Conservation (phyloP, 2,329 filamentous ascomycete genomes). For the Monilinia fructigena region DNA sequence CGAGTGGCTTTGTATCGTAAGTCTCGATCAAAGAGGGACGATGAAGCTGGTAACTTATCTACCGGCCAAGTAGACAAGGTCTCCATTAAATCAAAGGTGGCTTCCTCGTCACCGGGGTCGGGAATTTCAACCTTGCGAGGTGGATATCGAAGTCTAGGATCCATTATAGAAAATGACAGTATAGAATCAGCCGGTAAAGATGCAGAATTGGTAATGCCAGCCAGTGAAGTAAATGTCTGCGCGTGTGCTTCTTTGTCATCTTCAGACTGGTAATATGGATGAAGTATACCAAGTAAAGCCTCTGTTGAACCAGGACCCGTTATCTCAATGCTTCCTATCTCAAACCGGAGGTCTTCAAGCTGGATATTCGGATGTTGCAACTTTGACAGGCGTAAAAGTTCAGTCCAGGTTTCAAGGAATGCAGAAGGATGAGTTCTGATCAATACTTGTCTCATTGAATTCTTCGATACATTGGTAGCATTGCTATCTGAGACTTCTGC, state of each 20-base stretch:
- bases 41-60: conserved; percentile 50
- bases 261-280: conserved; percentile 46
- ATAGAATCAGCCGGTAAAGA: conserved; percentile 68
- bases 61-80: conserved; percentile 66
- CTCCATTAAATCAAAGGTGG: conserved; percentile 51
- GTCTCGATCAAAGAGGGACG: conserved; percentile 67
- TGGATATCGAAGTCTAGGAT: conserved; percentile 79
- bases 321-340: conserved; percentile 70
- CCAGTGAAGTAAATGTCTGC: conserved; percentile 51
- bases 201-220: conserved; percentile 64
- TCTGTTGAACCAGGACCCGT: conserved; percentile 77
- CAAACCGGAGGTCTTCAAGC: conserved; percentile 66
- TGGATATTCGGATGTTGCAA: conserved; percentile 59
- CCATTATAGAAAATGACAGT: conserved; percentile 69
- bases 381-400: conserved; percentile 57
- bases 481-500: conserved; percentile 28
- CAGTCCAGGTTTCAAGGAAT: conserved; percentile 65
- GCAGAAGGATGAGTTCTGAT: conserved; percentile 81
- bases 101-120: conserved; percentile 41
- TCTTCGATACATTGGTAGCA: conserved; percentile 42
- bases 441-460: conserved; percentile 51
- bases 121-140: conserved; percentile 55
- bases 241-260: conserved; percentile 45
- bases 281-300: conserved; percentile 67
- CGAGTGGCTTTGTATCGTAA: conserved; percentile 63